phyloP scores from a whole-genome alignment of 2,329 filamentous ascomycete genomes.

The Trichoderma guizhouense region DNA sequence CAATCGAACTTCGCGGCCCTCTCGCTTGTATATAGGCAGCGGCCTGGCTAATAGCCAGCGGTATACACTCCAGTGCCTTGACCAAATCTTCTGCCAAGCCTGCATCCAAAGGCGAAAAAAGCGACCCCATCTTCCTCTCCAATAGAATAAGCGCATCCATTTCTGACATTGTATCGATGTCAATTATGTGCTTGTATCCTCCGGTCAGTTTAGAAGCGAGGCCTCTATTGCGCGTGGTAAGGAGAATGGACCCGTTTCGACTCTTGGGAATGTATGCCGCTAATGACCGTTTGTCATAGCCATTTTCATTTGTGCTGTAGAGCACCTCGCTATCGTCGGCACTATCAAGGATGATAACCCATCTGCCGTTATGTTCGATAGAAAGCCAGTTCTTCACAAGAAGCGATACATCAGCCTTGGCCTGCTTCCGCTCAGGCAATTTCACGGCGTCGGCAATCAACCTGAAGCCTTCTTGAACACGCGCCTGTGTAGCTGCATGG shows the following conservation, averaged over 20 bases:
- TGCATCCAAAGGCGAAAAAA: not conserved
- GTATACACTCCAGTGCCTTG: not conserved
- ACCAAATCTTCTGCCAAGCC: not conserved
- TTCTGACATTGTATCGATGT: not conserved
- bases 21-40: not conserved
- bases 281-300: not conserved
- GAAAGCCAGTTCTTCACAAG: slow-evolving; percentile 32
- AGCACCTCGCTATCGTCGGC: not conserved
- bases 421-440: not conserved
- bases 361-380: not conserved
- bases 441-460: not conserved
- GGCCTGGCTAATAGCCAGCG: not conserved
- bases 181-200: not conserved
- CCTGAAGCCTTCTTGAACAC: not conserved
- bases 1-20: not conserved
- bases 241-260: slow-evolving; percentile 30
- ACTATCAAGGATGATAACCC: not conserved
- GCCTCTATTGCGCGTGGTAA: slow-evolving; percentile 25
- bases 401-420: slow-evolving; percentile 24
- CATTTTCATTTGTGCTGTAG: not conserved
- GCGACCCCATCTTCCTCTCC: not conserved
- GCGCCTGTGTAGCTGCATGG: not conserved
- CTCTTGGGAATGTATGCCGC: slow-evolving; percentile 22
- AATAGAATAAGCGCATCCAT: not conserved
- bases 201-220: not conserved